A percentile compares a stretch with the other conserved stretches of the same genome.
Evolutionary conservation across 2,329 filamentous ascomycete genomes (phyloP).

Genomic region (Proliferodiscus dingleyae): DNA sequence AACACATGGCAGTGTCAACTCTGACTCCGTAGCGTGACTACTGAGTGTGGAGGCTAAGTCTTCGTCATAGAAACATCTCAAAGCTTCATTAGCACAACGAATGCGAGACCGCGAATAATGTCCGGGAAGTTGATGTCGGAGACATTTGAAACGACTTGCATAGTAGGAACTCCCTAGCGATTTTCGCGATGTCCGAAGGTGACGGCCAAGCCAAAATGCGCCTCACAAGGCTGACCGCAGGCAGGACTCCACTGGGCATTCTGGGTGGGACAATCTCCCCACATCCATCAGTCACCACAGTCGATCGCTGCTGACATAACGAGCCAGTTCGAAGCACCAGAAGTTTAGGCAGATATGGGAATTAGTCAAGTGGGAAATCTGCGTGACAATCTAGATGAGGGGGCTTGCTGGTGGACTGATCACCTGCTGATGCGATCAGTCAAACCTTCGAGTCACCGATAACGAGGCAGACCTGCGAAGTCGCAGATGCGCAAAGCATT

Average conservation of each 20-base stretch:
- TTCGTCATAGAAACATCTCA: too few relatives aligned
- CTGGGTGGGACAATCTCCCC: background rate
- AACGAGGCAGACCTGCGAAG: background rate
- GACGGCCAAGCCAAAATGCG: too few relatives aligned
- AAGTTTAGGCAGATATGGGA: background rate
- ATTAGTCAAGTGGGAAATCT: background rate
- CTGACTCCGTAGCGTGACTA: too few relatives aligned
- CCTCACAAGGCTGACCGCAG: slow-evolving; percentile 11
- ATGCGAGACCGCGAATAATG: too few relatives aligned
- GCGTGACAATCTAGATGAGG: background rate
- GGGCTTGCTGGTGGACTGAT: too few relatives aligned
- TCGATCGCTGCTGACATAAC: slow-evolving; percentile 1
- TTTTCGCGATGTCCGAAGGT: too few relatives aligned
- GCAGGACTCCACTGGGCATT: slow-evolving; percentile 2
- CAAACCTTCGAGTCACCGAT: background rate
- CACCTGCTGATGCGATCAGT: background rate
- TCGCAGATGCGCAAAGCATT: background rate
- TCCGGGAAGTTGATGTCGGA: too few relatives aligned
- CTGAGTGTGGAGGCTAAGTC: too few relatives aligned
- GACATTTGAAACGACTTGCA: too few relatives aligned
- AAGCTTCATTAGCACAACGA: too few relatives aligned
- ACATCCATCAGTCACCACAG: background rate
- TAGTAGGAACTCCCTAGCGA: too few relatives aligned
- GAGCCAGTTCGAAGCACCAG: background rate
- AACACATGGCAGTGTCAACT: too few relatives aligned